phyloP scores from a whole-genome alignment of 2,329 filamentous ascomycete species.

The Neopestalotiopsis clavispora region DNA sequence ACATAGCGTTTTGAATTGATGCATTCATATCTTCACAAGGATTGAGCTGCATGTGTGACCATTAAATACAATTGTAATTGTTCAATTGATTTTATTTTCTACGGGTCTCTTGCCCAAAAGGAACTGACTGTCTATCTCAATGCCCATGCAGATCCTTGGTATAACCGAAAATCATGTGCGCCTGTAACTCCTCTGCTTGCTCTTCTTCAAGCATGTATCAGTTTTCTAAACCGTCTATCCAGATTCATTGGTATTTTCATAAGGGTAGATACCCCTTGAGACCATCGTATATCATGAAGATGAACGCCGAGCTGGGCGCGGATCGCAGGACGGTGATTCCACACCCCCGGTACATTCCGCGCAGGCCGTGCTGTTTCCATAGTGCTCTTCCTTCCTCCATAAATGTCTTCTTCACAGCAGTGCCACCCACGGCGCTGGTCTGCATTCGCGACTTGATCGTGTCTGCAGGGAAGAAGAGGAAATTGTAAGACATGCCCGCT shows the following conservation, averaged over 20 bases:
- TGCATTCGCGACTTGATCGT: conserved; percentile 98
- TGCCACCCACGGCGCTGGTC: conserved; percentile 72
- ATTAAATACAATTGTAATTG: not conserved
- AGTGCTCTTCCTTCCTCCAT: conserved; percentile 71
- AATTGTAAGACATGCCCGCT: conserved; percentile 94
- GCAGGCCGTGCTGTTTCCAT: conserved; percentile 83
- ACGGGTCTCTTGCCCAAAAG: not conserved
- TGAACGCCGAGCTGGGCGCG: conserved; percentile 95
- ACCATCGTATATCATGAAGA: conserved; percentile 93
- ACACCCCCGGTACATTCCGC: conserved; percentile 89
- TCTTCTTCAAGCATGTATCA: not conserved
- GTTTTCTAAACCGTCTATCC: conserved; percentile 1
- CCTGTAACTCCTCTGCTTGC: conserved; percentile 10
- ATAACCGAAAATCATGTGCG: conserved; percentile 5
- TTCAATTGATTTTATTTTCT: not conserved
- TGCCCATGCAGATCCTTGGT: not conserved
- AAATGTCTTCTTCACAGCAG: conserved; percentile 65
- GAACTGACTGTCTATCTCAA: not conserved
- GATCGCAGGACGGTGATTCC: conserved; percentile 89
- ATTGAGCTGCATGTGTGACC: too few species aligned
- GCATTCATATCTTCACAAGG: not conserved
- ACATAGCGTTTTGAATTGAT: conserved; percentile 2
- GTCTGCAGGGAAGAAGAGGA: conserved; percentile 95
- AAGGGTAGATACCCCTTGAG: conserved; percentile 72
- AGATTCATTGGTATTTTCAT: conserved; percentile 1